phyloP scores from a whole-genome alignment of 2,329 filamentous ascomycete species.

The Teratosphaeria pseudoeucalypti region DNA sequence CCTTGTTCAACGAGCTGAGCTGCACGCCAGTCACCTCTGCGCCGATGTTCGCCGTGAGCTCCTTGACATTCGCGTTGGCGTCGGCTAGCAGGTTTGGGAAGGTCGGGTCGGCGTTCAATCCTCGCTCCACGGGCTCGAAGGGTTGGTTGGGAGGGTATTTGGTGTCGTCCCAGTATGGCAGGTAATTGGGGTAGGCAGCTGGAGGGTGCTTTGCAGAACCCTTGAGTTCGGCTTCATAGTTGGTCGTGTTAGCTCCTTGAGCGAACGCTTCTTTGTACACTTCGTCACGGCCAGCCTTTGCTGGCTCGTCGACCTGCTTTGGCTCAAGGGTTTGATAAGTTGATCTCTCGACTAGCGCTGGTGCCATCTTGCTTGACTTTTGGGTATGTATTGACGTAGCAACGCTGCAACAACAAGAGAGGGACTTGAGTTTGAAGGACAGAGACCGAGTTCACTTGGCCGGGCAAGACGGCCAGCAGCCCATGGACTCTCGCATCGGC shows the following conservation, averaged over 20 bases:
- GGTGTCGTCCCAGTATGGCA: constrained; percentile 20
- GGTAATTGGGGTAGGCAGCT: constrained; percentile 58
- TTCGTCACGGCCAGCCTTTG: constrained; percentile 1
- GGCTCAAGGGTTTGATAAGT: constrained; percentile 3
- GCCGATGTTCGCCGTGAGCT: constrained; percentile 65
- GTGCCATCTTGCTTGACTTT: constrained; percentile 27
- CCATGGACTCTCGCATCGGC: background rate
- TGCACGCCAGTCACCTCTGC: constrained; percentile 63
- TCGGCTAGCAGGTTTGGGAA: constrained; percentile 58
- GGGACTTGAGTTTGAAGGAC: background rate
- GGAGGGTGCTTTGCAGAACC: constrained; percentile 44
- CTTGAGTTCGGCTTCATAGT: constrained; percentile 43
- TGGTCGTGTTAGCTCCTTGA: constrained; percentile 32
- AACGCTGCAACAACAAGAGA: too few relatives aligned
- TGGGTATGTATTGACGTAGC: background rate
- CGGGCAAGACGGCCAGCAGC: background rate
- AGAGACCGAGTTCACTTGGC: background rate
- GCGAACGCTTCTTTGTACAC: constrained; percentile 35
- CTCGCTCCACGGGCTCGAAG: constrained; percentile 66
- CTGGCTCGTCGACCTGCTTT: constrained; percentile 8
- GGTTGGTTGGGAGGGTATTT: constrained; percentile 55
- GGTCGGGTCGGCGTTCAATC: constrained; percentile 59
- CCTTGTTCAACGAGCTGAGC: constrained; percentile 54
- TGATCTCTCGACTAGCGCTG: constrained; percentile 31
- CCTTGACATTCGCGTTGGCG: constrained; percentile 41